These are phyloP conservation scores for Kwoniella europaea DNA, from an alignment of 768 basidiomycete genomes.

Conservation along the genomic window DNA sequence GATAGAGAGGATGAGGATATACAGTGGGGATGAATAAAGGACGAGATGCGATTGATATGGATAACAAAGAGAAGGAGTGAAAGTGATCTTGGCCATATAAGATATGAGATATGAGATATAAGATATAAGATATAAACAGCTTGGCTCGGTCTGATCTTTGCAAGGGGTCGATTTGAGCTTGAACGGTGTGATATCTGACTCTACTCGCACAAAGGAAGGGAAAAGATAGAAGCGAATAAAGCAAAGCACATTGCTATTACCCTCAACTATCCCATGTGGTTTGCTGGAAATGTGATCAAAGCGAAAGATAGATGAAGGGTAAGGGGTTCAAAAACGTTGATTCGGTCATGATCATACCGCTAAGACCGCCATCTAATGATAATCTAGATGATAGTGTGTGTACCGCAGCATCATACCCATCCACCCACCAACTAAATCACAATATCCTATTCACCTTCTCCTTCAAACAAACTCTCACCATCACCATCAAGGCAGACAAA, in stretches of 20 bases:
- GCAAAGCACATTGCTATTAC: neutral
- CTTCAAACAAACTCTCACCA: neutral
- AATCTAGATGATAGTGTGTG: neutral
- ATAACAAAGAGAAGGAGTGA: too few relatives aligned
- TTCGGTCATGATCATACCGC: neutral
- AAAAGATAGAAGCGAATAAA: neutral
- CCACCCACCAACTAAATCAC: neutral
- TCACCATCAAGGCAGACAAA: neutral
- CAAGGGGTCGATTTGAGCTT: neutral
- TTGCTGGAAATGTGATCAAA: conserved; percentile 1
- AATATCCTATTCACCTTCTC: neutral
- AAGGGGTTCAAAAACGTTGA: neutral
- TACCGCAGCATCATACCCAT: neutral
- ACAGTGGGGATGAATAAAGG: neutral
- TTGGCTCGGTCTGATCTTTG: neutral
- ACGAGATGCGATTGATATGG: too few relatives aligned
- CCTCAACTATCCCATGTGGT: neutral
- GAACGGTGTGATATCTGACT: neutral
- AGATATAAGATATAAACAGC: neutral
- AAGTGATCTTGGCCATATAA: too few relatives aligned
- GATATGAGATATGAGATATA: too few relatives aligned
- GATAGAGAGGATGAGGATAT: neutral
- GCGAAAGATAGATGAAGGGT: neutral
- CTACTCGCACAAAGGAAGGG: neutral
- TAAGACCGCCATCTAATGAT: neutral